A percentile compares a stretch with the other conserved stretches of the same genome.
Conservation (phyloP, 169 alveolate species). For the Plasmodium fragile region DNA sequence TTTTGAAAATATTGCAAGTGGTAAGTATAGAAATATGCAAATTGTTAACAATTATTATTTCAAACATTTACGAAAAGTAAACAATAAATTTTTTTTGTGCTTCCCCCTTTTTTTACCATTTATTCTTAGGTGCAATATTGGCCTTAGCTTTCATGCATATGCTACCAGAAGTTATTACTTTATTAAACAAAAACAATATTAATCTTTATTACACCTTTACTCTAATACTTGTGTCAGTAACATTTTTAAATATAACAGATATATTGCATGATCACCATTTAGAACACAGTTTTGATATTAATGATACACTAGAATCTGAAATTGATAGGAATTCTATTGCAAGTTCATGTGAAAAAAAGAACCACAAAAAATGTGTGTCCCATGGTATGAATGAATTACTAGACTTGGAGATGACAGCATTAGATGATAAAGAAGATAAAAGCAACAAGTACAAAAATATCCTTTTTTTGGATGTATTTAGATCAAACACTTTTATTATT, state of each 20-base stretch:
- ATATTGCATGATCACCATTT: constrained; percentile 37
- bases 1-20: constrained; percentile 75
- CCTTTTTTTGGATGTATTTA: constrained; percentile 34
- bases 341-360: constrained; percentile 8
- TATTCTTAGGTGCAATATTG: constrained; percentile 60
- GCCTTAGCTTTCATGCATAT: constrained; percentile 72
- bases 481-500: constrained; percentile 64
- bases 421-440: constrained; percentile 16
- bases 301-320: constrained; percentile 20
- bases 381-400: constrained; percentile 4
- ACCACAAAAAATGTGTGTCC: constrained; percentile 21
- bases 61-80: background rate
- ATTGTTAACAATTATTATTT: constrained; percentile 18
- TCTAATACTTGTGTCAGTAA: constrained; percentile 65
- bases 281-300: constrained; percentile 54
- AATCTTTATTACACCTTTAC: constrained; percentile 30
- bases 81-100: background rate
- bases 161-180: constrained; percentile 65
- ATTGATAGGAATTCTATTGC: constrained; percentile 19
- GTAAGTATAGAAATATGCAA: constrained; percentile 38
- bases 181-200: constrained; percentile 56
- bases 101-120: constrained; percentile 9
- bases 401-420: constrained; percentile 19
- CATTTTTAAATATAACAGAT: constrained; percentile 74
- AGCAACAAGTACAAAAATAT: constrained; percentile 9